These are phyloP conservation scores for Centaurea solstitialis DNA, from an alignment of 129 eudicot genomes.

Conservation along the genomic window DNA sequence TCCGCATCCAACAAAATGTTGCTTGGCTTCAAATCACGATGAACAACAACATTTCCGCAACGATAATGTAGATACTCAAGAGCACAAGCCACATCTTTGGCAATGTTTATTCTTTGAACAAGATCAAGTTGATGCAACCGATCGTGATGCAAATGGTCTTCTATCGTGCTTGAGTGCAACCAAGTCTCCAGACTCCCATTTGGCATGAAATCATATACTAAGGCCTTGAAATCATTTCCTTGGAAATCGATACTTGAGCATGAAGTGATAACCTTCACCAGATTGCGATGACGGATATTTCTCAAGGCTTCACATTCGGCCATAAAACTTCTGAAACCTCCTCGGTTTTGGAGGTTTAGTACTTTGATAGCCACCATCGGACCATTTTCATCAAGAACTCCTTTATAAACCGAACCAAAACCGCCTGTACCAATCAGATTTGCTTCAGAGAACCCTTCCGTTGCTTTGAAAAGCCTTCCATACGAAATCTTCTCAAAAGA, in stretches of 20 bases:
- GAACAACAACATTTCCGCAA: conserved; percentile 28
- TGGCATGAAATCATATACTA: conserved; percentile 40
- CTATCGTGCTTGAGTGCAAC: conserved; percentile 16
- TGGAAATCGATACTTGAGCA: conserved; percentile 42
- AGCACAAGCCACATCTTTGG: conserved; percentile 39
- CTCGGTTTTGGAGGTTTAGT: conserved; percentile 28
- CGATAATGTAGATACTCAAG: conserved; percentile 41
- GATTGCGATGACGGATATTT: conserved; percentile 37
- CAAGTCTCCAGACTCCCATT: conserved; percentile 38
- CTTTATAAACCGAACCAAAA: conserved; percentile 40
- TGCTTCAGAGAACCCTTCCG: conserved; percentile 27
- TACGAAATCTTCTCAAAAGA: conserved; percentile 32
- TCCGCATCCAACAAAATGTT: conserved; percentile 39
- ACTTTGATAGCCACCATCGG: conserved; percentile 34
- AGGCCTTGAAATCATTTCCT: conserved; percentile 40
- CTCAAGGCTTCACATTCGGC: conserved; percentile 41
- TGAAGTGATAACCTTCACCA: conserved; percentile 34
- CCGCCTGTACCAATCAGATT: conserved; percentile 40
- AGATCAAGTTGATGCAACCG: background rate
- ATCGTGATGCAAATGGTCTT: background rate
- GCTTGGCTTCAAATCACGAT: conserved; percentile 43
- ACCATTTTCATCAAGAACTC: conserved; percentile 17
- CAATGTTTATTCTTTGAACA: conserved; percentile 30
- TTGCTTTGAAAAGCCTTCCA: conserved; percentile 29
- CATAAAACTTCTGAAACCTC: conserved; percentile 33